Evolutionary conservation across 2,329 filamentous ascomycete genomes (phyloP), one percentile per base, ranked within the genome.

Genomic region (Madurella mycetomatis): DNA sequence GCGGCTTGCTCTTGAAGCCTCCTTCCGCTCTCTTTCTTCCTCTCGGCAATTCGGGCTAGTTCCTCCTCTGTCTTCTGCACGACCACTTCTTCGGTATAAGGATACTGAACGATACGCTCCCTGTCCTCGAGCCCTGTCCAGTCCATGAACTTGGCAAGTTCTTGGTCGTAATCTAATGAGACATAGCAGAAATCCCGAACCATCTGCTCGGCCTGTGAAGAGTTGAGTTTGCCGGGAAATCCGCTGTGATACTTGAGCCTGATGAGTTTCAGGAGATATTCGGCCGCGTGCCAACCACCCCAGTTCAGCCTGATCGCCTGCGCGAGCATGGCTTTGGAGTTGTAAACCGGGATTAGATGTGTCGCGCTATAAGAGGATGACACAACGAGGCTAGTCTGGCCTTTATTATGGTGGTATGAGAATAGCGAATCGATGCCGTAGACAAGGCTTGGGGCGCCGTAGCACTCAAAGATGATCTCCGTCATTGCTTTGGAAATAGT

Each of bases 371-470:
- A 88, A 2, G 91, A 95, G 0, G 92, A 95, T 2, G 90, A 95
- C 32, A 97, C 82, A 39, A 99, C 88, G 18, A 99, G 77, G 7
- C 94, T 94, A 25, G 89, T 92, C 48, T 79, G 84, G 59, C 94
- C 94, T 57, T 88, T 84, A 69, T 99, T 99, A 74, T 96, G 88
- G 58, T 86, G 81, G 75, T 96, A 99, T 17, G 92, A 95, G 74
- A 99, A 99, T 32, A 99, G 82, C 11, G 92, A 95, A 71, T 99
- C 94, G 73, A 99, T 92, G 49, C 94, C 94, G 72, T 94, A 96
- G 16, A 92, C 88, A 25, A 96, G 80, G 1, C 90, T 92, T 0
- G 94, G 92, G 11, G 89, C 92, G 56, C 84, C 83, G 70, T 99
- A 99, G 72, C 91, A 95, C 72, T 99, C 94, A 69, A 97, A 99